Percentiles rank a stretch among this genome's conserved stretches.
phyloP scores from a whole-genome alignment of 805 yeast genomes.

The Priceomyces medius region DNA sequence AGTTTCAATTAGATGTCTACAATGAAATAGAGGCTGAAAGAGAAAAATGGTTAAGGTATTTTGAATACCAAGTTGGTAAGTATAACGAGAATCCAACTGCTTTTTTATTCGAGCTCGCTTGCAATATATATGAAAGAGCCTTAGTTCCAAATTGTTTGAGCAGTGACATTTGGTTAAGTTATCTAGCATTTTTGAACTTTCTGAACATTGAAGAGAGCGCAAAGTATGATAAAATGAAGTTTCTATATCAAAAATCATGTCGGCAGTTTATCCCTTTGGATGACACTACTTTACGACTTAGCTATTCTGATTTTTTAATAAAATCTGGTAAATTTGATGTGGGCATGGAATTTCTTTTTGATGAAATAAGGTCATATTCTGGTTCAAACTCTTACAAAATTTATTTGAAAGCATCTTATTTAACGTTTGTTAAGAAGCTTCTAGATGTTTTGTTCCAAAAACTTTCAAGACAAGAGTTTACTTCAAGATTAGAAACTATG shows the following conservation, averaged over 20 bases:
- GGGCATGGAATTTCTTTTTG: constrained; percentile 28
- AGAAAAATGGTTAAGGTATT: constrained; percentile 60
- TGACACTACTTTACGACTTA: constrained; percentile 21
- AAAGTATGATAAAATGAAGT: constrained; percentile 30
- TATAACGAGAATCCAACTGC: constrained; percentile 3
- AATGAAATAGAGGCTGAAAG: constrained; percentile 43
- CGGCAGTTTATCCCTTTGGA: constrained; percentile 36
- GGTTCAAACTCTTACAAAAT: constrained; percentile 11
- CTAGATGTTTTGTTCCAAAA: constrained; percentile 11
- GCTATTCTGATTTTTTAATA: constrained; percentile 24
- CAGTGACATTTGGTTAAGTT: constrained; percentile 68
- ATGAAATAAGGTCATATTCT: constrained; percentile 22
- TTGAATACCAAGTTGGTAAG: constrained; percentile 50
- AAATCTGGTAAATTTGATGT: constrained; percentile 15
- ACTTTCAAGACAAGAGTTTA: constrained; percentile 8
- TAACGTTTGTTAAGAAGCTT: constrained; percentile 13
- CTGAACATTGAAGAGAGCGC: constrained; percentile 18
- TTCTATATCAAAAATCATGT: constrained; percentile 53
- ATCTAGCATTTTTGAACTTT: constrained; percentile 51
- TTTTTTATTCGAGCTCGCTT: constrained; percentile 27
- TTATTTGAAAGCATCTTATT: constrained; percentile 19
- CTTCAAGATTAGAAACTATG: constrained; percentile 17
- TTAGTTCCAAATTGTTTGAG: constrained; percentile 64
- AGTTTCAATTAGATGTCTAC: constrained; percentile 46
- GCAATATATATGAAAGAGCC: constrained; percentile 66